These are phyloP conservation scores for Saururus chinensis DNA, from an alignment of 164 flowering plant species.

Conservation along the genomic window DNA sequence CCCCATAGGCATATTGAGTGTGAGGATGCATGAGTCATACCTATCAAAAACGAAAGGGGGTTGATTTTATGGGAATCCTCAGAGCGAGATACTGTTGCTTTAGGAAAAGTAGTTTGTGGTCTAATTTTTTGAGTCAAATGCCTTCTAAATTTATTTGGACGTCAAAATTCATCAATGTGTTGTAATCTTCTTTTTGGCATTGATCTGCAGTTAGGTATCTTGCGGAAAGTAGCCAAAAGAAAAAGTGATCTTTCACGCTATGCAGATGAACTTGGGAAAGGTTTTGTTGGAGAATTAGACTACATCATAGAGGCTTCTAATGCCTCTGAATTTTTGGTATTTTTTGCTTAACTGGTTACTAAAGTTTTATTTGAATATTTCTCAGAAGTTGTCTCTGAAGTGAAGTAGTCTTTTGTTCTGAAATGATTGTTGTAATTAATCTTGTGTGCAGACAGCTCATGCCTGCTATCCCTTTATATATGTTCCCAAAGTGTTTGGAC, in stretches of 20 bases:
- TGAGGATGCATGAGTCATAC: too few species aligned
- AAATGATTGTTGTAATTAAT: background rate
- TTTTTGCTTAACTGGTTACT: background rate
- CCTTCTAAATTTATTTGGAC: too few species aligned
- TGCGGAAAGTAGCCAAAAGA: constrained; percentile 76
- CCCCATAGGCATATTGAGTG: too few species aligned
- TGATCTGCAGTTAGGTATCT: constrained; percentile 52
- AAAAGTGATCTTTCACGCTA: constrained; percentile 72
- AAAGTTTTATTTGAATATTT: background rate
- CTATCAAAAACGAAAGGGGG: too few species aligned
- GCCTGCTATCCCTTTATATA: constrained; percentile 52
- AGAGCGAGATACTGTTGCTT: background rate
- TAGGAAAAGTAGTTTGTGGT: background rate
- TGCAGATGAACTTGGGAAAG: constrained; percentile 98
- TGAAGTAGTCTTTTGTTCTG: background rate
- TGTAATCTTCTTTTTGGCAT: constrained; percentile 8
- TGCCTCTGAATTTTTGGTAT: constrained; percentile 73
- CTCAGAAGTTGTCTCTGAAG: background rate
- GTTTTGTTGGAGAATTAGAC: constrained; percentile 88
- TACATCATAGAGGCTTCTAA: constrained; percentile 84
- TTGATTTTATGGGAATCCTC: background rate
- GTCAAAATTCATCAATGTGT: too few species aligned
- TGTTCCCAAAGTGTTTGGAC: constrained; percentile 63
- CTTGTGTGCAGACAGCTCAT: constrained; percentile 73
- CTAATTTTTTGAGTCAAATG: background rate